Evolutionary conservation across 257 asterid genomes (phyloP).

Genomic region (Solanum virginianum): DNA sequence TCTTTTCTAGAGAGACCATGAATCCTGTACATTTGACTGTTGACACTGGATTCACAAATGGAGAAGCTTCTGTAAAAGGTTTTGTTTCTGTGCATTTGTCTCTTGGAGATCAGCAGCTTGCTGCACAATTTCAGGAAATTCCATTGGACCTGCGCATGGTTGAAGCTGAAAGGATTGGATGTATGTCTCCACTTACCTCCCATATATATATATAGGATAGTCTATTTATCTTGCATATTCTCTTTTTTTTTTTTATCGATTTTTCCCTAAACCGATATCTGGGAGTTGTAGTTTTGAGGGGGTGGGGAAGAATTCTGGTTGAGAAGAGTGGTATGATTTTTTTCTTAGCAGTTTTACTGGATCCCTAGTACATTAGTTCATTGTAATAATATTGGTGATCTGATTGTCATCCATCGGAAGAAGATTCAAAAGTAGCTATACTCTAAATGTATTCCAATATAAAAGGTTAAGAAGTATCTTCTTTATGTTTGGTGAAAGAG

Average conservation of each 20-base stretch:
- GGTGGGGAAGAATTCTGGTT: background rate
- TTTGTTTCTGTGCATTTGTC: slow-evolving; percentile 43
- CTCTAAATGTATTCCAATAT: background rate
- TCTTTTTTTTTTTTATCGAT: background rate
- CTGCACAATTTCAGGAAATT: slow-evolving; percentile 92
- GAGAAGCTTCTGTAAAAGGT: slow-evolving; percentile 48
- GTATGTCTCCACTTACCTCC: slow-evolving; percentile 28
- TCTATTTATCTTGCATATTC: background rate
- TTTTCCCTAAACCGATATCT: background rate
- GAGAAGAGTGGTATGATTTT: background rate
- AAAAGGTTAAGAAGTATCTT: background rate
- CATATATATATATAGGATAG: background rate
- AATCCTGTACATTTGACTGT: slow-evolving; percentile 65
- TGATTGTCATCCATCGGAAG: background rate
- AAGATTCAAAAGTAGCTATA: background rate
- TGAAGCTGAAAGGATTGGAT: slow-evolving; percentile 90
- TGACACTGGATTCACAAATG: slow-evolving; percentile 49
- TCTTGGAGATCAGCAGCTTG: slow-evolving; percentile 86
- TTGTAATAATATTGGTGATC: background rate
- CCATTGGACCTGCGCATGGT: slow-evolving; percentile 78
- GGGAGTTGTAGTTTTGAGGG: background rate
- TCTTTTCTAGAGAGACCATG: slow-evolving; percentile 42
- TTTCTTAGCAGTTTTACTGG: background rate
- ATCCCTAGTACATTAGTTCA: background rate
- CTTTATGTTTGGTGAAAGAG: background rate